phyloP scores from a whole-genome alignment of 257 asterid species.

The Nicotiana attenuata region DNA sequence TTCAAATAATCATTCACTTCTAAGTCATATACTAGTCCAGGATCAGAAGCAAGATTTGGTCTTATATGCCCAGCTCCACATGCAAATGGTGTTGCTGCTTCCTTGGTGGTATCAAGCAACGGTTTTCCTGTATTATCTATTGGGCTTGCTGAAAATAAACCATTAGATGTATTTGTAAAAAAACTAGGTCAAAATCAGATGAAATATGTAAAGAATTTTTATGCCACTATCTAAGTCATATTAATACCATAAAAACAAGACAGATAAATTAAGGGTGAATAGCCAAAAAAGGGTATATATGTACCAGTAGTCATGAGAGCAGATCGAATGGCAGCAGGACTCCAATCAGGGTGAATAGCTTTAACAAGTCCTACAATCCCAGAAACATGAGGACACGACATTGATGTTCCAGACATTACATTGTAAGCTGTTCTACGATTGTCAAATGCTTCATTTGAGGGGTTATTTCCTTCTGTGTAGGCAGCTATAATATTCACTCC shows the following conservation, averaged over 20 bases:
- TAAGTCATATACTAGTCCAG: conserved; percentile 25
- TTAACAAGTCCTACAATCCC: conserved; percentile 23
- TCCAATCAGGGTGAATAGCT: conserved; percentile 26
- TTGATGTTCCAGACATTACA: conserved; percentile 22
- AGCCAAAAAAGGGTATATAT: not conserved
- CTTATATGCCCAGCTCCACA: conserved; percentile 24
- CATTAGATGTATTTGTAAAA: not conserved
- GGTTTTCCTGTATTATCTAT: conserved; percentile 11
- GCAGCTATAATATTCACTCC: conserved; percentile 35
- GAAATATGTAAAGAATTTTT: not conserved
- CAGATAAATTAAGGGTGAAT: no score
- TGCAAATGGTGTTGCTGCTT: conserved; percentile 17
- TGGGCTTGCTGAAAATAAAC: conserved; percentile 14
- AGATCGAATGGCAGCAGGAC: conserved; percentile 30
- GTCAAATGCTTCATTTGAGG: conserved; percentile 9
- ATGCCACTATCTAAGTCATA: no score
- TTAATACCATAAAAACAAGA: no score
- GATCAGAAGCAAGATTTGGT: conserved; percentile 20
- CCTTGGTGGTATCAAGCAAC: not conserved
- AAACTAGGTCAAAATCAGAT: not conserved
- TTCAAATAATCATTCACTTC: conserved; percentile 9
- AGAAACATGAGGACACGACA: conserved; percentile 29
- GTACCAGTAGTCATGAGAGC: conserved; percentile 25
- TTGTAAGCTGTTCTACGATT: not conserved
- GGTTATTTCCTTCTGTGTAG: conserved; percentile 3